Conservation (phyloP, 106 monocot genomes). For the Acorus calamus region DNA sequence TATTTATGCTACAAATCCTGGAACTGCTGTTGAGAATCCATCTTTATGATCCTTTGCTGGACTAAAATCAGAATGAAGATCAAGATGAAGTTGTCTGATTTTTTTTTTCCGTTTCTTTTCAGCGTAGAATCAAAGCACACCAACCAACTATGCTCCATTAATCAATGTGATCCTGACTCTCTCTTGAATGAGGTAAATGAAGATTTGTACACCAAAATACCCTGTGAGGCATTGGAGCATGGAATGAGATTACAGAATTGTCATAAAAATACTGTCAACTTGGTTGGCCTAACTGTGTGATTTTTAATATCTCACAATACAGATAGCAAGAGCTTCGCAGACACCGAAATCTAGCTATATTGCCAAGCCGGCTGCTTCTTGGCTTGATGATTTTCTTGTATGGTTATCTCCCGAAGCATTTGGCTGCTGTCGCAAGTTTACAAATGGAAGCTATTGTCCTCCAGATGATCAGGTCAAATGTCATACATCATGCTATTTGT, state of each 20-base stretch:
- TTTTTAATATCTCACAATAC: background rate
- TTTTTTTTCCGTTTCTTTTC: constrained; percentile 18
- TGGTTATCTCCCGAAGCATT: constrained; percentile 99
- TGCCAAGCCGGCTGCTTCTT: constrained; percentile 96
- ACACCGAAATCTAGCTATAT: constrained; percentile 72
- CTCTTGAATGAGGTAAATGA: constrained; percentile 81
- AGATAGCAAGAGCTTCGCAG: constrained; percentile 76
- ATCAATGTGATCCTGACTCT: constrained; percentile 79
- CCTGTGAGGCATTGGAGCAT: too few species aligned
- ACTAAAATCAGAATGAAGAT: too few species aligned
- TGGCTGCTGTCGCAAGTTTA: constrained; percentile 88
- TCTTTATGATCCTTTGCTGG: too few species aligned
- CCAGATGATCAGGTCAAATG: constrained; percentile 85
- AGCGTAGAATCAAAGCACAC: constrained; percentile 81
- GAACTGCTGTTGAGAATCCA: too few species aligned
- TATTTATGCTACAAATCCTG: too few species aligned
- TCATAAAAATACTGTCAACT: too few species aligned
- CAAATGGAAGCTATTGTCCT: constrained; percentile 94
- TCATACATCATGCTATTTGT: too few species aligned
- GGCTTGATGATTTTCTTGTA: constrained; percentile 97
- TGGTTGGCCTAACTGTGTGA: too few species aligned
- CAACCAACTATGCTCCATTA: constrained; percentile 88
- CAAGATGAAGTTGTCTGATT: background rate
- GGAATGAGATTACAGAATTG: too few species aligned
- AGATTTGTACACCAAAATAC: too few species aligned